phyloP scores from a whole-genome alignment of 2,329 filamentous ascomycete species.

The Aspergillus ustus region DNA sequence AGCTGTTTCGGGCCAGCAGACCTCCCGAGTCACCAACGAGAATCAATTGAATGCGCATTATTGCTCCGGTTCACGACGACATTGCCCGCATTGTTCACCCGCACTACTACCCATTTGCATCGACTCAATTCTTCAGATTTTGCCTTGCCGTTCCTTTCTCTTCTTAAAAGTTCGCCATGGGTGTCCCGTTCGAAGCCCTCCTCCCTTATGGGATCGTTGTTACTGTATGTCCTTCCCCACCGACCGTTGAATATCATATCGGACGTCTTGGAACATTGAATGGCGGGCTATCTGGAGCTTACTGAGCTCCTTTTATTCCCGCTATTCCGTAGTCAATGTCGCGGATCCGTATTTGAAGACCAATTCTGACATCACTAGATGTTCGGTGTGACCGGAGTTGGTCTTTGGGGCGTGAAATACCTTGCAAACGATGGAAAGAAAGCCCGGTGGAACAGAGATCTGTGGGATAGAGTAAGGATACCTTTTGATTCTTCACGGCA shows the following conservation, averaged over 20 bases:
- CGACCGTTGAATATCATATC: constrained; percentile 3
- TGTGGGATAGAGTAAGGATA: constrained; percentile 66
- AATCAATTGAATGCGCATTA: constrained; percentile 24
- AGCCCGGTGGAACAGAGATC: constrained; percentile 62
- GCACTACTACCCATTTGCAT: constrained; percentile 6
- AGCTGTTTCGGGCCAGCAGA: constrained; percentile 36
- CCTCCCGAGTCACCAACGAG: constrained; percentile 18
- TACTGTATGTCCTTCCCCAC: constrained; percentile 53
- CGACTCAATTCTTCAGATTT: background rate
- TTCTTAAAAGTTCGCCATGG: constrained; percentile 51
- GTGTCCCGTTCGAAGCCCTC: constrained; percentile 69
- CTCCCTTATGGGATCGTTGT: constrained; percentile 68
- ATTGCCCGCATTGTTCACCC: constrained; percentile 17
- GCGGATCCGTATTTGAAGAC: background rate
- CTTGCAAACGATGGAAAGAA: constrained; percentile 68
- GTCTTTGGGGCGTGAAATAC: constrained; percentile 61
- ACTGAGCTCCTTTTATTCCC: background rate
- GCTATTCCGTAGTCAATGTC: background rate
- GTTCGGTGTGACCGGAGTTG: constrained; percentile 64
- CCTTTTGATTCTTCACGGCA: background rate
- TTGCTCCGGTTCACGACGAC: constrained; percentile 23
- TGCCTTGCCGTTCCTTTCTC: constrained; percentile 4
- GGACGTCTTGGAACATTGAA: background rate
- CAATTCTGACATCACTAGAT: constrained; percentile 51
- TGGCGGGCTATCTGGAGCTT: background rate